Percentiles rank a stretch among this genome's conserved stretches.
phyloP scores from a whole-genome alignment of 1,284 basidiomycete genomes.

The Lentinula novae-zelandiae region DNA sequence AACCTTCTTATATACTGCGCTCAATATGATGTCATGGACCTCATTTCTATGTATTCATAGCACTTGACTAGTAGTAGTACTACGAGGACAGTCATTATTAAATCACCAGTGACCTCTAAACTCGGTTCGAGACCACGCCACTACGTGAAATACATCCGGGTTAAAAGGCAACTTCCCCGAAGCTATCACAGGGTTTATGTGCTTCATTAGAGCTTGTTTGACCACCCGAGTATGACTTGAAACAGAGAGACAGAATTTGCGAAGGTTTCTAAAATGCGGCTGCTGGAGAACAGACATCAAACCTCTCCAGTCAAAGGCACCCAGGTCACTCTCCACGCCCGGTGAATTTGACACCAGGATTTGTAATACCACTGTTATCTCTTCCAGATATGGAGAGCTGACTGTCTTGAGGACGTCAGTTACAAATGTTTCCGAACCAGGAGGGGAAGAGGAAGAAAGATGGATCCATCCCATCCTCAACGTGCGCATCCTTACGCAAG shows the following conservation, averaged over 20 bases:
- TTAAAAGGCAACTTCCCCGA: not conserved
- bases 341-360: conserved; percentile 1
- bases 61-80: too few relatives aligned
- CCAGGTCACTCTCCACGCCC: not conserved
- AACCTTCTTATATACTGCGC: not conserved
- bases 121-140: not conserved
- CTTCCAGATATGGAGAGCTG: not conserved
- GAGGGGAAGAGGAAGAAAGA: not conserved
- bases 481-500: not conserved
- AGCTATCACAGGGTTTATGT: not conserved
- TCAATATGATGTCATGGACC: not conserved
- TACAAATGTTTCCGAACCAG: conserved; percentile 1
- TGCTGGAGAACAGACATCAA: not conserved
- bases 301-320: conserved; percentile 6
- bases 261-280: conserved; percentile 1
- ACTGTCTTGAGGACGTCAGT: conserved; percentile 5
- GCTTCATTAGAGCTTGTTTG: not conserved
- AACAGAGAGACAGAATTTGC: not conserved
- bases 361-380: conserved; percentile 3
- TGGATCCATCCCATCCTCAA: conserved; percentile 5
- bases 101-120: not conserved
- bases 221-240: not conserved
- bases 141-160: not conserved
- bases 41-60: too few relatives aligned
- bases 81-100: too few relatives aligned